phyloP scores from a whole-genome alignment of 1,284 basidiomycete genomes.

The Pseudozyma flocculosa region DNA sequence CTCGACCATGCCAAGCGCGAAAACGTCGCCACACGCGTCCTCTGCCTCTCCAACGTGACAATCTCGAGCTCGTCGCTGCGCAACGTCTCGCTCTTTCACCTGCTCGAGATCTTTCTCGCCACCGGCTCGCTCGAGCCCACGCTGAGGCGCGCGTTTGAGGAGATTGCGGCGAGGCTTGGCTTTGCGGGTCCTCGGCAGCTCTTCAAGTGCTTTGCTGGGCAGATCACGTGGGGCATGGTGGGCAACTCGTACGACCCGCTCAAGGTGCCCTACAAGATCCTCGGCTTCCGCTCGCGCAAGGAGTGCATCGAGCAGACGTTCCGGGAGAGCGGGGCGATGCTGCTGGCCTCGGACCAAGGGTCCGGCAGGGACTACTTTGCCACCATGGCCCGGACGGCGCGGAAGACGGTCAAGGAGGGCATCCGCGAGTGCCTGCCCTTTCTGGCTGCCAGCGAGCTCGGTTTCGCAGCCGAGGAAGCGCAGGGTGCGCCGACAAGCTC shows the following conservation, averaged over 20 bases:
- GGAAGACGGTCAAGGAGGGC: constrained; percentile 64
- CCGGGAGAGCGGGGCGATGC: constrained; percentile 24
- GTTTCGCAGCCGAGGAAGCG: constrained; percentile 60
- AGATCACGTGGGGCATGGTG: constrained; percentile 62
- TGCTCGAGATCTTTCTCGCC: constrained; percentile 67
- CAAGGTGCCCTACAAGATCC: constrained; percentile 68
- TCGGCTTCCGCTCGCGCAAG: constrained; percentile 69
- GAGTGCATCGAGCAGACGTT: constrained; percentile 27
- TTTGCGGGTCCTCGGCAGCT: constrained; percentile 68
- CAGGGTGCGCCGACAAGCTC: constrained; percentile 16
- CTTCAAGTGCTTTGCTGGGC: constrained; percentile 76
- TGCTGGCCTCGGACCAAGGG: constrained; percentile 31
- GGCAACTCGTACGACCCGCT: constrained; percentile 64
- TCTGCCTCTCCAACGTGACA: constrained; percentile 80
- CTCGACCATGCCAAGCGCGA: constrained; percentile 66
- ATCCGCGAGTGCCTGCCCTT: constrained; percentile 70
- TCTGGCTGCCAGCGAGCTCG: constrained; percentile 68
- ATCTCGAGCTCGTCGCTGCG: constrained; percentile 76
- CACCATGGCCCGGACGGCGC: constrained; percentile 68
- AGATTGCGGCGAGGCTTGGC: constrained; percentile 71
- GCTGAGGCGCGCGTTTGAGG: constrained; percentile 68
- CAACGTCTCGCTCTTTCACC: constrained; percentile 82
- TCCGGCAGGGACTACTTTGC: constrained; percentile 64
- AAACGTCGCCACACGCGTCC: constrained; percentile 73
- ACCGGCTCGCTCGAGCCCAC: constrained; percentile 63